Base-by-base conservation (phyloP, 345 rosid genomes). In the Brassica rapa region DNA sequence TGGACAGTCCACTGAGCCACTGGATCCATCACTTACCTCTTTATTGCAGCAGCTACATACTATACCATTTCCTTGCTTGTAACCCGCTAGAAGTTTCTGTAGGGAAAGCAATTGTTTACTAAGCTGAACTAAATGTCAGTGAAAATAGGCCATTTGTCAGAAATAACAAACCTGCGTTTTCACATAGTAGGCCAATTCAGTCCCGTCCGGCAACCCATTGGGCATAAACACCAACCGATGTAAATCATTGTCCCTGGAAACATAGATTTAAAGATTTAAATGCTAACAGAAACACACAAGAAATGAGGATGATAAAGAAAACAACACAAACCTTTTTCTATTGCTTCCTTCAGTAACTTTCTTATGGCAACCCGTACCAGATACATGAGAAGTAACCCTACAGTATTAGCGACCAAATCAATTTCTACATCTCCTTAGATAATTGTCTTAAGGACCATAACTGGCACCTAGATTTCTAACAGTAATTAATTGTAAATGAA, bases 201-300 rank as follows among this genome's bases (percentile, higher is more conserved):
- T 90, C 78, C 98, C 97, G 76, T 96, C 99, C 2, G 94, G 90
- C 66, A 96, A 93, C 68, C 99, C 98, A 68, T 93, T 88, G 41
- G 99, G 96, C 96, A 91, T 86, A 87, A 95, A 95, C 64, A 95
- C 87, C 76, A 88, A 76, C 79, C 93, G 91, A 77, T 95, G 99
- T 74, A 95, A 87, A 86, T 91, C 97, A 83, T 95, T 95, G 78
- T 90, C 99, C 88, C 99, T 95, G 77, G 72, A 80, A 75, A 63
- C 74, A 75, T 11, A 66, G 24, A 55, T 53, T 74, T 19, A 66
- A 56, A 64, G 24, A 27, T 49, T 57, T 33, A 77, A n/a, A 68
- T 46, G 57, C 62, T 10, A 62, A 59, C 70, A 70, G 53, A 51
- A 62, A 51, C 21, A 75, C 43, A 55, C 7, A 68, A 16, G 57